Evolutionary conservation across 768 basidiomycete species (phyloP), one percentile per base, ranked within the genome.

Genomic region (Tulasnella sp.): DNA sequence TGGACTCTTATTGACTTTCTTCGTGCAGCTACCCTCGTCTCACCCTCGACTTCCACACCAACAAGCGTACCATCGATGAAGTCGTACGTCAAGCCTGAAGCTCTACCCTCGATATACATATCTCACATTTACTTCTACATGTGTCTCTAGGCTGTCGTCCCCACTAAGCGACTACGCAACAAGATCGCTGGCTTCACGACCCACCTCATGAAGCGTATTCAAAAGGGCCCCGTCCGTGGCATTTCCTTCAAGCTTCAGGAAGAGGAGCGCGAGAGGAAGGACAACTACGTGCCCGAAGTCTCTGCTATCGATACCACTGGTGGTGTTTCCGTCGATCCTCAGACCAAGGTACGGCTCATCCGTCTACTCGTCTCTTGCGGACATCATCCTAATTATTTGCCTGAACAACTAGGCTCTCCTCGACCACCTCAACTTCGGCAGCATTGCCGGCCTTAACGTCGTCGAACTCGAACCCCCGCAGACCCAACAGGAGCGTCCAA

Each of bases 221-320:
- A 97, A 83, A 89, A 89, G 74, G 97, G 97, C 3, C 97, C 97
- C 78, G 97, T 99, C 75, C 94, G 95, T 76, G 97, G 97, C 78
- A 99, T 99, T 81, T 98, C 97, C 72, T 99, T 98, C 94, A 97
- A 98, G 83, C 91, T 99, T 77, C 97, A 99, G 82, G 97, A 98
- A 80, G 97, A 99, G 83, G 97, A 99, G 84, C 88, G 97, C 75
- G 97, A 99, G 83, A 85, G 96, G 78, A 98, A 98, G 87, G 97
- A 99, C 81, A 95, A 98, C 86, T 98, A 93, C 82, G 96, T 98
- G 69, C 97, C 97, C 75, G 97, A 98, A 79, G 89, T 97, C 42
- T 99, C 97, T 69, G 97, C 97, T 44, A 91, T 99, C 76, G 92
- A 95, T 81, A 88, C 87, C 73, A 83, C 86, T 59, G 78, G 76